Evolutionary conservation across 1,284 basidiomycete species (phyloP).

Genomic region (Malassezia obtusa): DNA sequence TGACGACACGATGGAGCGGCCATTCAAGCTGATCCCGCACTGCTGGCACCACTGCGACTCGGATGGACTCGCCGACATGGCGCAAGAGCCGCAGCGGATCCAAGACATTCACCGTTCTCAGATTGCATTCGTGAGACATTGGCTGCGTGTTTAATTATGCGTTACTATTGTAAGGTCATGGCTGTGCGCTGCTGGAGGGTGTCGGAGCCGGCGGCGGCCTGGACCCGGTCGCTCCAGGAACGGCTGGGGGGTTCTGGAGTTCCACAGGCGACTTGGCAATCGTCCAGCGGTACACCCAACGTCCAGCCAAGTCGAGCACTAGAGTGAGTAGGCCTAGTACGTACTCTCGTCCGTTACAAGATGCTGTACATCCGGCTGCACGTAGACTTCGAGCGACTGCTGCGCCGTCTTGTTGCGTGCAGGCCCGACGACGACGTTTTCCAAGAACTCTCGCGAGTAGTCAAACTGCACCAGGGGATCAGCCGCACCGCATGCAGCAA

Average conservation of each 20-base stretch:
- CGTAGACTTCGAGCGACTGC: constrained; percentile 4
- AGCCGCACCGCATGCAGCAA: constrained; percentile 27
- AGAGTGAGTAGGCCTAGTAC: not conserved
- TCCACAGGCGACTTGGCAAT: not conserved
- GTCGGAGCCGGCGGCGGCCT: not conserved
- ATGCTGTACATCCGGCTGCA: constrained; percentile 1
- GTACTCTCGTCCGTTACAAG: constrained; percentile 6
- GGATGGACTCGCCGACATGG: constrained; percentile 25
- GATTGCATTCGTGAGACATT: constrained; percentile 67
- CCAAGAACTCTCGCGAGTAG: constrained; percentile 32
- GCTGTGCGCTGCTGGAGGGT: not conserved
- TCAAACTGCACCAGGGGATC: constrained; percentile 38
- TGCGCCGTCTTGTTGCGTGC: not conserved
- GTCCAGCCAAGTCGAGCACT: constrained; percentile 9
- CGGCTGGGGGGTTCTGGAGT: not conserved
- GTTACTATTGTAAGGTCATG: not conserved
- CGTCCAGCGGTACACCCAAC: constrained; percentile 13
- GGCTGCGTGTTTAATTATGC: constrained; percentile 53
- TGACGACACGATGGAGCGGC: constrained; percentile 61
- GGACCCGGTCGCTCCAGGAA: not conserved
- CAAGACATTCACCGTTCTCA: constrained; percentile 69
- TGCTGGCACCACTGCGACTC: constrained; percentile 37
- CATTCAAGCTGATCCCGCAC: constrained; percentile 76
- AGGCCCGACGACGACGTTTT: constrained; percentile 24
- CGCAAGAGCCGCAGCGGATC: constrained; percentile 67